Base-by-base conservation (phyloP, 164 flowering plant species). In the Echeveria elegans region DNA sequence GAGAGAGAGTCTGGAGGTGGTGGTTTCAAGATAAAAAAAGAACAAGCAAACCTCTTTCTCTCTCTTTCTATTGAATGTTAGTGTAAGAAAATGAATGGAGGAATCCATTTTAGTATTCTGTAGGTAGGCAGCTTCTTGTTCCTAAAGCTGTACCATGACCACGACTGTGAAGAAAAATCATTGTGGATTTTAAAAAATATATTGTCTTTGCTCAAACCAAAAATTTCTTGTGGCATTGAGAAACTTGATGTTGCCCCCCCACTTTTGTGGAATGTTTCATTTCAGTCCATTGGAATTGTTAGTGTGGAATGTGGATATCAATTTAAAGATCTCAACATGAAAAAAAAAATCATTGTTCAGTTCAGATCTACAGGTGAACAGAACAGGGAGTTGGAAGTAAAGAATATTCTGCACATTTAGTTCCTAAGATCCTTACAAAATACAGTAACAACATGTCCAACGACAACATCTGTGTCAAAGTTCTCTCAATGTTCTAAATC, bases 241-340 rank as follows among this genome's bases (percentile, higher is more conserved):
- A 2, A 3, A 23, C 26, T 50, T 11, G 61, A 56, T 56, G 32
- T 26, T 28, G 31, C 19, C 32, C 61, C 32, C 61, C 47, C 61
- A 26, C 32, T 12, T 56, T 56, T 56, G 61, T 56, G 19, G 32
- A 56, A 56, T 56, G 61, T 56, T 56, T 56, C 61, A 56, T 56
- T 56, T 56, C 1, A 15, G 61, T 28, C 61, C n/a, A n/a, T n/a
- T n/a, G n/a, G n/a, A n/a, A n/a, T n/a, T n/a, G n/a, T n/a, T n/a
- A n/a, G n/a, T n/a, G n/a, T n/a, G n/a, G n/a, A n/a, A n/a, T n/a
- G n/a, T n/a, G n/a, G 29, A 52, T 24, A 52, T 38, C 41, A 38
- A 38, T 38, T 38, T 38, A 38, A 38, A 38, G 41, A 38, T 38
- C 0, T 38, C 2, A 38, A n/a, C n/a, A n/a, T n/a, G n/a, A n/a